A percentile compares a stretch with the other conserved stretches of the same genome.
Evolutionary conservation across 495 filamentous ascomycete genomes (phyloP).

Genomic region (Barbatosphaeria neglecta): DNA sequence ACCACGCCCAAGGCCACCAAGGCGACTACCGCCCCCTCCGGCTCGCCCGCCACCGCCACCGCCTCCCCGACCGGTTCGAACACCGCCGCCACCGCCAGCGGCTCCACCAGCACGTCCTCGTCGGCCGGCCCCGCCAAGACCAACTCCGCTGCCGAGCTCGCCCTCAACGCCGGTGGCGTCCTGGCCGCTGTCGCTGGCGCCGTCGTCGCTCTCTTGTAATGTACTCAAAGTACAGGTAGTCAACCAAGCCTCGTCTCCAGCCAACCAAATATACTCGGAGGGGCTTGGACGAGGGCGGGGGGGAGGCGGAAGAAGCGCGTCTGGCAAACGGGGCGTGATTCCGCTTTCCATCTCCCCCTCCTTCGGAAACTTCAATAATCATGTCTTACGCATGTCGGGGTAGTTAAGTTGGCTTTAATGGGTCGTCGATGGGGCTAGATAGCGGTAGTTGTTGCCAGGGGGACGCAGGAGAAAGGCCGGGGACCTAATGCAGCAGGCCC

Average conservation of each 20-base stretch:
- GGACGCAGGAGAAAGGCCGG: too few species aligned
- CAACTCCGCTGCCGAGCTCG: conserved; percentile 20
- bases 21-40: not conserved
- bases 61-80: conserved; percentile 3
- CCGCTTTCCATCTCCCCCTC: too few species aligned
- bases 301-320: too few species aligned
- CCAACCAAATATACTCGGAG: not conserved
- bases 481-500: too few species aligned
- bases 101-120: conserved; percentile 6
- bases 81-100: conserved; percentile 9
- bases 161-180: conserved; percentile 16
- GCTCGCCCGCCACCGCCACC: conserved; percentile 6
- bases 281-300: not conserved
- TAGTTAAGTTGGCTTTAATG: too few species aligned
- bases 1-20: conserved; percentile 5
- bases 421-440: too few species aligned
- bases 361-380: too few species aligned
- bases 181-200: conserved; percentile 23
- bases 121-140: conserved; percentile 9
- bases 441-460: too few species aligned
- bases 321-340: too few species aligned
- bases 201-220: conserved; percentile 19
- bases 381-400: too few species aligned
- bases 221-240: not conserved
- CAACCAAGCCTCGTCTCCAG: too few species aligned